These are phyloP conservation scores for Coleophoma crateriformis DNA, from an alignment of 2,329 filamentous ascomycete species.

Conservation along the genomic window DNA sequence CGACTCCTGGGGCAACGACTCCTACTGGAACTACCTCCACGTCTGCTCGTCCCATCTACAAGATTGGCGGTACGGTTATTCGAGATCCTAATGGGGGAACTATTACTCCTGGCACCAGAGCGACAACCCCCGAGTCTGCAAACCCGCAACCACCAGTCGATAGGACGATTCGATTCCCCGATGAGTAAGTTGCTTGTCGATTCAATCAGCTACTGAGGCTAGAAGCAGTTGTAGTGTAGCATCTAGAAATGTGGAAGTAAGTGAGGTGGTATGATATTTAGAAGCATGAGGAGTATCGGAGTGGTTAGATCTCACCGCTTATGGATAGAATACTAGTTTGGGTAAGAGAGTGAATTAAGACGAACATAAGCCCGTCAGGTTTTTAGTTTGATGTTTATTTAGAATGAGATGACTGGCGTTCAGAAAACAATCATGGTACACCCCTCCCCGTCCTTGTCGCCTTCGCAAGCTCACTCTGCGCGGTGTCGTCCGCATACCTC, in stretches of 20 bases:
- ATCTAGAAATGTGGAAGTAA: too few species aligned
- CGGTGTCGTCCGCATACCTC: slow-evolving; percentile 60
- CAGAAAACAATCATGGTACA: slow-evolving; percentile 44
- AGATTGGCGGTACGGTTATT: slow-evolving; percentile 32
- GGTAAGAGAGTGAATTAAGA: too few species aligned
- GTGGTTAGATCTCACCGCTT: too few species aligned
- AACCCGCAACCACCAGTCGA: slow-evolving; percentile 10
- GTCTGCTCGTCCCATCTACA: slow-evolving; percentile 27
- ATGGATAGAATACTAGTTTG: too few species aligned
- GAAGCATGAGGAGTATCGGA: too few species aligned
- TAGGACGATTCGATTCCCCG: slow-evolving; percentile 39
- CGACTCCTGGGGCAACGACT: slow-evolving; percentile 10
- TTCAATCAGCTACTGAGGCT: too few species aligned
- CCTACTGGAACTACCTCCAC: slow-evolving; percentile 7
- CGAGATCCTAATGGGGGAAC: background rate
- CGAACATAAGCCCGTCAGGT: too few species aligned
- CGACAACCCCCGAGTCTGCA: slow-evolving; percentile 1
- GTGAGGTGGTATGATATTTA: too few species aligned
- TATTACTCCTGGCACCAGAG: background rate
- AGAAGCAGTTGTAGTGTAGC: too few species aligned
- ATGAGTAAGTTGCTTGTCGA: slow-evolving; percentile 24
- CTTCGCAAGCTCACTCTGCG: slow-evolving; percentile 54
- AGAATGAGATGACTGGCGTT: too few species aligned
- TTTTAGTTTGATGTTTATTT: too few species aligned
- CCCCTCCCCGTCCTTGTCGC: slow-evolving; percentile 56